These are phyloP conservation scores for Elongisporangium undulatum DNA, from an alignment of 352 stramenopile species.

Conservation along the genomic window DNA sequence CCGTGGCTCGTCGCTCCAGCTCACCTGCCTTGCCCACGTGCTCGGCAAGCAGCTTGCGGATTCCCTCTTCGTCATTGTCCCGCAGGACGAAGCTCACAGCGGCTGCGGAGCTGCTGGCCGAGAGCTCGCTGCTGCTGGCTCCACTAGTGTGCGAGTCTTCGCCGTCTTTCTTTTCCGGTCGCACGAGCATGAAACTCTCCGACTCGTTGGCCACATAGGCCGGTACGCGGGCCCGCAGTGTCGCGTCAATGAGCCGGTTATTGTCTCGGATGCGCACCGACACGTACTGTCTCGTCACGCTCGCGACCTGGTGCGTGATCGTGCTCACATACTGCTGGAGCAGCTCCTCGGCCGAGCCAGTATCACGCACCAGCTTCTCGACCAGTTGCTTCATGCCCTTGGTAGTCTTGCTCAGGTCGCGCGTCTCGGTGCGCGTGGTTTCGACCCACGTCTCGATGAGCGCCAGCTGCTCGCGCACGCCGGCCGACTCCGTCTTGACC, in stretches of 20 bases:
- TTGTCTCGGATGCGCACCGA: slow-evolving; percentile 79
- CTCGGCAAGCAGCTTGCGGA: slow-evolving; percentile 19
- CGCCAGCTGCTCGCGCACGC: slow-evolving; percentile 32
- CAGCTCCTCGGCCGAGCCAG: slow-evolving; percentile 57
- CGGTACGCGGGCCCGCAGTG: slow-evolving; percentile 60
- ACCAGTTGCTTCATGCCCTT: slow-evolving; percentile 69
- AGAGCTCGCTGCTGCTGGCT: slow-evolving; percentile 1
- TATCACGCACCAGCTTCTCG: slow-evolving; percentile 74
- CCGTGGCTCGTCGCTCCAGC: not conserved
- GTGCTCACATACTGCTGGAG: slow-evolving; percentile 82
- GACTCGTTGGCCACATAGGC: slow-evolving; percentile 64
- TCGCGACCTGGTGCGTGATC: slow-evolving; percentile 82
- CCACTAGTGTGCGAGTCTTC: slow-evolving; percentile 5
- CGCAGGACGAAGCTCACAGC: slow-evolving; percentile 28
- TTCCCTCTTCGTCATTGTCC: slow-evolving; percentile 35
- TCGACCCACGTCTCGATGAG: slow-evolving; percentile 37
- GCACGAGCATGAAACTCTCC: slow-evolving; percentile 67
- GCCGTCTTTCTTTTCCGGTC: slow-evolving; percentile 35
- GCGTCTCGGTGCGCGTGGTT: slow-evolving; percentile 36
- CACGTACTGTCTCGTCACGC: slow-evolving; percentile 76
- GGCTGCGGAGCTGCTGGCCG: not conserved
- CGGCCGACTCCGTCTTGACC: slow-evolving; percentile 24
- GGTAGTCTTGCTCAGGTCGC: slow-evolving; percentile 35
- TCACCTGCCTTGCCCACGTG: slow-evolving; percentile 2
- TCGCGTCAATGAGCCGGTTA: slow-evolving; percentile 73